Conservation (phyloP, 1,284 basidiomycete genomes). For the Cystobasidium sp. region DNA sequence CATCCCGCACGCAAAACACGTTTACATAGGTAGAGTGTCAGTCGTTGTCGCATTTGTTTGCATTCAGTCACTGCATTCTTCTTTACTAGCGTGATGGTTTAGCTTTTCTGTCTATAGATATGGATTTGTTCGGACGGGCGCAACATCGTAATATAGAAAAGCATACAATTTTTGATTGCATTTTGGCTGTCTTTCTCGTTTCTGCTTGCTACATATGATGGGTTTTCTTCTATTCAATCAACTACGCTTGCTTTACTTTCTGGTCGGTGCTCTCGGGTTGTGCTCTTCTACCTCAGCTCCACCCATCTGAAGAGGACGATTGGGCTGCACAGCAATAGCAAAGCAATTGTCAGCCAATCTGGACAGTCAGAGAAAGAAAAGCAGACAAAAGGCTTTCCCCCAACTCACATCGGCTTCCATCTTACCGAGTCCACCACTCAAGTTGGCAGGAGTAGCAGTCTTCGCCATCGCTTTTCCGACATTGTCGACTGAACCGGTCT, state of each 20-base stretch:
- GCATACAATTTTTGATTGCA: no score
- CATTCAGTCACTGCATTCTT: no score
- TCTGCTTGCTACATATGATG: no score
- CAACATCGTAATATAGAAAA: no score
- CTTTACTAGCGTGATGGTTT: no score
- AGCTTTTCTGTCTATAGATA: no score
- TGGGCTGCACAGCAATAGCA: slow-evolving; percentile 6
- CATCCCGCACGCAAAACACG: no score
- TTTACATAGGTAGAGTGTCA: no score
- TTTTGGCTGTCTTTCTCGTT: no score
- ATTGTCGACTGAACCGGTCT: slow-evolving; percentile 24
- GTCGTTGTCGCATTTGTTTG: no score
- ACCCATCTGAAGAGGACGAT: slow-evolving; percentile 21
- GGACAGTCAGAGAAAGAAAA: not conserved
- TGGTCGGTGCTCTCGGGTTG: slow-evolving; percentile 10
- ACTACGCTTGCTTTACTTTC: not conserved
- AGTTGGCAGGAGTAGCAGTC: slow-evolving; percentile 21
- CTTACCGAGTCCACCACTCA: slow-evolving; percentile 26
- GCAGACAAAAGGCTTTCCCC: not conserved
- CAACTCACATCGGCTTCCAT: slow-evolving; percentile 31
- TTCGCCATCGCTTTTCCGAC: slow-evolving; percentile 43
- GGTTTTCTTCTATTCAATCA: no score
- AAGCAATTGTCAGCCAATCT: not conserved
- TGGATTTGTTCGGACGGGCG: no score
- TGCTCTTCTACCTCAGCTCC: slow-evolving; percentile 5